Percentiles rank a stretch among this genome's conserved stretches.
phyloP scores from a whole-genome alignment of 2,329 filamentous ascomycete species.

The Aspergillus hortae region DNA sequence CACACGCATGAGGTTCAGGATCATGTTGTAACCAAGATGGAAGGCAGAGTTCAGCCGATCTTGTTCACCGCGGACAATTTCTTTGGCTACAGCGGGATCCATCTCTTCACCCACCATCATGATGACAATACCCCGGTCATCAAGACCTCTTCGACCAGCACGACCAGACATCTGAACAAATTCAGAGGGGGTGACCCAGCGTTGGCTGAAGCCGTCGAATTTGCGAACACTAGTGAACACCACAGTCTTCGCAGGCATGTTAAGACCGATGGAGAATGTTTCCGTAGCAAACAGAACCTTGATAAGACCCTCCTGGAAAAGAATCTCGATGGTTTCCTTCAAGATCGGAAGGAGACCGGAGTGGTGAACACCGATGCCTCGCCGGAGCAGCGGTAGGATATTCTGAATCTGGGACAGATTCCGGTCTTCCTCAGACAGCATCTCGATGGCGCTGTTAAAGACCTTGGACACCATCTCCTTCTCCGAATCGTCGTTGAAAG shows the following conservation, averaged over 20 bases:
- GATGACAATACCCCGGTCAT: slow-evolving; percentile 96
- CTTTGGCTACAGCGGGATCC: slow-evolving; percentile 88
- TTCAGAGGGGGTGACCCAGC: slow-evolving; percentile 89
- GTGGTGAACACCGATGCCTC: slow-evolving; percentile 96
- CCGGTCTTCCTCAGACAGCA: slow-evolving; percentile 86
- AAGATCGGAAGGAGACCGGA: slow-evolving; percentile 91
- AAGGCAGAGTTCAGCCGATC: slow-evolving; percentile 97
- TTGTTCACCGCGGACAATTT: slow-evolving; percentile 93
- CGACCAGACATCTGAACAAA: slow-evolving; percentile 99
- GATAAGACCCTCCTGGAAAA: slow-evolving; percentile 97
- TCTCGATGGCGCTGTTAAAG: slow-evolving; percentile 88
- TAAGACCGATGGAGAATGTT: slow-evolving; percentile 96
- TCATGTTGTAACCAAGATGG: slow-evolving; percentile 98
- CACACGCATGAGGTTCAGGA: slow-evolving; percentile 92
- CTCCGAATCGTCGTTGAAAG: slow-evolving; percentile 95
- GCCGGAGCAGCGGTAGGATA: slow-evolving; percentile 79
- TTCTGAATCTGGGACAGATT: slow-evolving; percentile 85
- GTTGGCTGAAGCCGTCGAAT: slow-evolving; percentile 76
- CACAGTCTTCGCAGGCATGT: slow-evolving; percentile 99
- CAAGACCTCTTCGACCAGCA: slow-evolving; percentile 92
- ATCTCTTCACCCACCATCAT: slow-evolving; percentile 99
- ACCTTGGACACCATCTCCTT: slow-evolving; percentile 93
- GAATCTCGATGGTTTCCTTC: slow-evolving; percentile 97
- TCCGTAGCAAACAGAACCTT: slow-evolving; percentile 98
- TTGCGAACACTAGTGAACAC: slow-evolving; percentile 98